Evolutionary conservation across 352 stramenopile genomes (phyloP), one percentile per base, ranked within the genome.

Genomic region (Blastocystis sp.): DNA sequence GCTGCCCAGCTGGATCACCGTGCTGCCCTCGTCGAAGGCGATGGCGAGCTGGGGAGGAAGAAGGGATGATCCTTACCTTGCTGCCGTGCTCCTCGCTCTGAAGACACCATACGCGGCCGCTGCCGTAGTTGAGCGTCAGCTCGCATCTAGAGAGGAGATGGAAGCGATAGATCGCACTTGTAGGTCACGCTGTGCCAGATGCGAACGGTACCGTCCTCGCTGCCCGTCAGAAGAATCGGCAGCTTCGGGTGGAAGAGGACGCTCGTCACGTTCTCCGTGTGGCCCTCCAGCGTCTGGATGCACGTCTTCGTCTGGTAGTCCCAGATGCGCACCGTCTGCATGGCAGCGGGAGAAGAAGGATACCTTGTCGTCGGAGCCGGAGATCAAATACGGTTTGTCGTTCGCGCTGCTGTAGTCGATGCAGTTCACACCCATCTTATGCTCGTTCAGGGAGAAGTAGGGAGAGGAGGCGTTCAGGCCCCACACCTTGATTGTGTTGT

Each of bases 261-360:
- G 0, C 93, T 90, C 81, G 94, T 97, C 48, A 99, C 91, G 91
- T 99, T 99, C 88, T 98, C 95, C n/a, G 92, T 93, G 89, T 99
- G 96, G 49, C 96, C 96, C 59, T 98, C 95, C 24, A 99, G 91
- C 42, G 94, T 97, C 89, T 98, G 96, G 24, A 99, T 93, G 86
- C 97, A 97, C n/a, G 92, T 94, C 89, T 98, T 98, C 9, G 96
- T 99, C 92, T 98, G 92, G 91, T 99, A 99, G 90, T 99, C 96
- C 96, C 96, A 99, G 86, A 99, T 97, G 87, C 98, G 97, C 42
- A 99, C 93, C 9, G 94, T 98, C 51, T 93, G 69, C 1, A 29
- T 3, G 18, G 1, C 4, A 48, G n/a, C 14, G 24, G 6, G 14
- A 21, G 4, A 72, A 7, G 0, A 16, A 8, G 21, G 2, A n/a